Evolutionary conservation across 73 alveolate species (phyloP).

Genomic region (Uronychia setigera): DNA sequence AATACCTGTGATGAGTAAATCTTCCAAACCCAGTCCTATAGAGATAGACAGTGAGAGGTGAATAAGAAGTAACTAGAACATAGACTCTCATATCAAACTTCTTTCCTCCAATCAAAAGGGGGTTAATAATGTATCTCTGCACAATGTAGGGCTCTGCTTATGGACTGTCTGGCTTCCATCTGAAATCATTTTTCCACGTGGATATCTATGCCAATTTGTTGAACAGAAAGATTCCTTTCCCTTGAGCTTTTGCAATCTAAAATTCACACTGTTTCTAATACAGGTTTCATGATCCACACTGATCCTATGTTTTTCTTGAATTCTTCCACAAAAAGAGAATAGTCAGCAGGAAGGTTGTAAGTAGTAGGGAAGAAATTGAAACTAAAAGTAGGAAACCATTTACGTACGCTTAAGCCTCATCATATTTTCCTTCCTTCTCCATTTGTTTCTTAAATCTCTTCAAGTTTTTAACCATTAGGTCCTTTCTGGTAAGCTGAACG

Average conservation of each 20-base stretch:
- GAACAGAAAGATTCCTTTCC: slow-evolving; percentile 99
- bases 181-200: slow-evolving; percentile 95
- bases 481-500: slow-evolving; percentile 94
- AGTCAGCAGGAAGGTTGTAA: slow-evolving; percentile 98
- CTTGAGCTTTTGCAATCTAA: slow-evolving; percentile 93
- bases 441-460: slow-evolving; percentile 93
- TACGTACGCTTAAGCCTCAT: slow-evolving; percentile 91
- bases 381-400: slow-evolving; percentile 6
- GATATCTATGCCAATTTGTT: slow-evolving; percentile 93
- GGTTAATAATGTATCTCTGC: slow-evolving; percentile 96
- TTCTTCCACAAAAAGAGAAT: slow-evolving; percentile 99
- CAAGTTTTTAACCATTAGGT: slow-evolving; percentile 97
- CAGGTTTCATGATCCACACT: slow-evolving; percentile 99
- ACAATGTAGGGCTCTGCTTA: slow-evolving; percentile 94
- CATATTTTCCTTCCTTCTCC: slow-evolving; percentile 95
- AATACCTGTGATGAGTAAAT: slow-evolving; percentile 95
- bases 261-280: slow-evolving; percentile 28
- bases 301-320: slow-evolving; percentile 93
- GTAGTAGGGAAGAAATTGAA: slow-evolving; percentile 97
- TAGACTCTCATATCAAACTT: slow-evolving; percentile 99
- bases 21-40: slow-evolving; percentile 98
- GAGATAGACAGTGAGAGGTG: slow-evolving; percentile 97
- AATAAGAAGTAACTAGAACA: slow-evolving; percentile 95
- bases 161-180: slow-evolving; percentile 98
- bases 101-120: slow-evolving; percentile 99